These are phyloP conservation scores for Coniferiporia sulphurascens DNA, from an alignment of 1,284 basidiomycete genomes.

Conservation along the genomic window DNA sequence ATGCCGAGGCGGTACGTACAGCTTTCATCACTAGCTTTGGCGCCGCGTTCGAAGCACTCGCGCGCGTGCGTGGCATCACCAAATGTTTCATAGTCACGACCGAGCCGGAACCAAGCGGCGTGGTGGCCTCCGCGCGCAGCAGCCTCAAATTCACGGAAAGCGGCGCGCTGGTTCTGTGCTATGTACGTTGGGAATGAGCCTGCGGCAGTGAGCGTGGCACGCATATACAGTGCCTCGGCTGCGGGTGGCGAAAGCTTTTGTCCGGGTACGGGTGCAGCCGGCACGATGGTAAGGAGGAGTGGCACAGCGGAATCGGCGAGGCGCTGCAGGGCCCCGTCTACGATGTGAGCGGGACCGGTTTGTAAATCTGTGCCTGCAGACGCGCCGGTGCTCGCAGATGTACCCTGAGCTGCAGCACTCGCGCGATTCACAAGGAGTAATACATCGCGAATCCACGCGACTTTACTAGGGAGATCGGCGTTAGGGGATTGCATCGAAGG, in stretches of 20 bases:
- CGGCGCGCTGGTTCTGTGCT: constrained; percentile 60
- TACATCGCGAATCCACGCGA: constrained; percentile 78
- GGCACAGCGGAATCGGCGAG: constrained; percentile 66
- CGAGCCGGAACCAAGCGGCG: constrained; percentile 85
- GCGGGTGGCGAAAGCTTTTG: constrained; percentile 42
- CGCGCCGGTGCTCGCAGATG: constrained; percentile 32
- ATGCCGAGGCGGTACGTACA: constrained; percentile 87
- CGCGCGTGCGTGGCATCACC: constrained; percentile 65
- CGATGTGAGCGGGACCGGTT: constrained; percentile 48
- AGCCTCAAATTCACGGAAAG: constrained; percentile 81
- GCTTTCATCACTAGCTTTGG: constrained; percentile 64
- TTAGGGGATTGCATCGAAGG: constrained; percentile 42
- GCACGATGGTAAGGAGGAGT: constrained; percentile 51
- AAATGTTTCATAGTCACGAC: constrained; percentile 88
- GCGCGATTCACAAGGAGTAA: constrained; percentile 72
- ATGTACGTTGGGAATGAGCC: constrained; percentile 63
- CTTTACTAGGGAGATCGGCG: constrained; percentile 52
- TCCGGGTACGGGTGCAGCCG: constrained; percentile 23
- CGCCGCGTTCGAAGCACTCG: constrained; percentile 82
- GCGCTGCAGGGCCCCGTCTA: constrained; percentile 55
- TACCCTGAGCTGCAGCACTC: constrained; percentile 21
- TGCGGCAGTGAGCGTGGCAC: constrained; percentile 65
- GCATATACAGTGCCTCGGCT: constrained; percentile 72
- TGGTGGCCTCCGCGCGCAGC: constrained; percentile 71
- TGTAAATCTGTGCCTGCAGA: constrained; percentile 24